Evolutionary conservation across 2,329 filamentous ascomycete species (phyloP).

Genomic region (Beauveria caledonica): DNA sequence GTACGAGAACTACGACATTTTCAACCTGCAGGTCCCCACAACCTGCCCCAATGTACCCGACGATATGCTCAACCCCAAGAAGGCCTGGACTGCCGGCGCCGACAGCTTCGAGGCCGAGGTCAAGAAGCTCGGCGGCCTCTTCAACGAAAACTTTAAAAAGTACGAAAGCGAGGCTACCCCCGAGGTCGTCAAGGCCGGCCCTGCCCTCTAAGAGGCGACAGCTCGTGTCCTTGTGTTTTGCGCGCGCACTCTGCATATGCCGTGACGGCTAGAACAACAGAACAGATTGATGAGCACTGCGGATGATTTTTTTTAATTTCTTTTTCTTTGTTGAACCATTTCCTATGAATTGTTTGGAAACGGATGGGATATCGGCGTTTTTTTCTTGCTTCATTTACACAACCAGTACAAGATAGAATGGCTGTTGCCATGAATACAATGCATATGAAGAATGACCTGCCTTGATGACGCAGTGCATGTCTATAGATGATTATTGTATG

Average conservation of each 20-base stretch:
- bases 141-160: conserved; percentile 97
- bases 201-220: conserved; percentile 25
- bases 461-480: neutral
- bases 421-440: conserved; percentile 8
- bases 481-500: neutral
- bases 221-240: neutral
- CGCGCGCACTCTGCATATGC: conserved; percentile 4
- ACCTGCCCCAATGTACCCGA: conserved; percentile 79
- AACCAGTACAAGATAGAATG: conserved; percentile 9
- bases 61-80: conserved; percentile 91
- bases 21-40: conserved; percentile 96
- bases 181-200: conserved; percentile 65
- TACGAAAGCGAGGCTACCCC: conserved; percentile 76
- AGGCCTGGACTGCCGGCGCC: conserved; percentile 76
- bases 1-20: conserved; percentile 92
- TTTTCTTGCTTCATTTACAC: conserved; percentile 9
- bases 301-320: neutral
- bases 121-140: conserved; percentile 79
- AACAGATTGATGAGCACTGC: conserved; percentile 10
- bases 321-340: conserved; percentile 6
- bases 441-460: neutral
- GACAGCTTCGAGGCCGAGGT: conserved; percentile 83
- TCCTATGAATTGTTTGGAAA: conserved; percentile 3
- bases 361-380: conserved; percentile 4
- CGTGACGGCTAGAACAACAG: conserved; percentile 11